Percentiles rank a stretch among this genome's conserved stretches.
These are phyloP conservation scores for Cucurbitaria berberidis DNA, from an alignment of 2,329 filamentous ascomycete species.

Conservation along the genomic window DNA sequence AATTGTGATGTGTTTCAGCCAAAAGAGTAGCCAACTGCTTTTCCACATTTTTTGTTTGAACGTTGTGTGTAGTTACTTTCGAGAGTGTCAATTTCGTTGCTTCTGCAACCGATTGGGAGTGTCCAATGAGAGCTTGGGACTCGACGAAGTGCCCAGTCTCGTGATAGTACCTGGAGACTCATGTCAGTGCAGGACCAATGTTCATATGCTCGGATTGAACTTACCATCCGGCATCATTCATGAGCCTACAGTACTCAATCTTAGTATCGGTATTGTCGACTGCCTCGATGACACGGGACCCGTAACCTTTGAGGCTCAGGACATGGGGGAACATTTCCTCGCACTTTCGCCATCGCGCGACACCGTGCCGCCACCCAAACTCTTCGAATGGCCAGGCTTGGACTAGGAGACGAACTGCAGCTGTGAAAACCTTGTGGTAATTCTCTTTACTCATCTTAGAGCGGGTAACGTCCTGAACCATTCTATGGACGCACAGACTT, in stretches of 20 bases:
- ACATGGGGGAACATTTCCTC: conserved; percentile 20
- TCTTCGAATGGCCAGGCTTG: conserved; percentile 16
- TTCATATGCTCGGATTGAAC: too few relatives aligned
- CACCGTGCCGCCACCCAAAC: conserved; percentile 17
- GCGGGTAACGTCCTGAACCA: background rate
- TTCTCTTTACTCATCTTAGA: background rate
- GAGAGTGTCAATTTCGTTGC: too few relatives aligned
- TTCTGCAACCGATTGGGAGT: too few relatives aligned
- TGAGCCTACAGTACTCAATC: too few relatives aligned
- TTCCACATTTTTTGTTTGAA: too few relatives aligned
- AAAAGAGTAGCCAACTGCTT: background rate
- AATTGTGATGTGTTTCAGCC: background rate
- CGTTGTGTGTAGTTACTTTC: too few relatives aligned
- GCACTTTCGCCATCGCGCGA: conserved; percentile 12
- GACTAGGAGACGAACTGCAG: conserved; percentile 11
- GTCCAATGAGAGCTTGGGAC: too few relatives aligned
- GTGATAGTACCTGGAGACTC: too few relatives aligned
- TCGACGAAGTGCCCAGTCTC: too few relatives aligned
- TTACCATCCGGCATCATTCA: conserved; percentile 23
- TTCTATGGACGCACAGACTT: background rate
- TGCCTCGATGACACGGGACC: background rate
- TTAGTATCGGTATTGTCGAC: too few relatives aligned
- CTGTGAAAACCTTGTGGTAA: conserved; percentile 2
- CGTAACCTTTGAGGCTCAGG: conserved; percentile 3
- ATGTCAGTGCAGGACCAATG: too few relatives aligned